phyloP scores from a whole-genome alignment of 306 rosid genomes.

The barrel medic (Medicago truncatula) region MtrunA17r5.0-ANR NC_053042.1:33767001-33767500 shows the following conservation, averaged over 20 bases:
- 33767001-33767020: too few species aligned
- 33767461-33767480: slow-evolving; percentile 57
- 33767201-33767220: slow-evolving; percentile 61
- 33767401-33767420: slow-evolving; percentile 68
- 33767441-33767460: slow-evolving; percentile 94
- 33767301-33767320: slow-evolving; percentile 92
- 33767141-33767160: slow-evolving; percentile 96
- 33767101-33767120: too few species aligned
- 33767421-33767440: slow-evolving; percentile 81
- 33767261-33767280: not conserved
- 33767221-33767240: slow-evolving; percentile 9
- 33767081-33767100: too few species aligned
- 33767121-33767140: slow-evolving; percentile 75
- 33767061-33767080: too few species aligned
- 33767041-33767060: too few species aligned
- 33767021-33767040: too few species aligned
- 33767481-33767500: slow-evolving; percentile 66
- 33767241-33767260: not conserved
- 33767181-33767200: slow-evolving; percentile 98
- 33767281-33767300: slow-evolving; percentile 46
- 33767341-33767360: slow-evolving; percentile 76
- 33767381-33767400: slow-evolving; percentile 95
- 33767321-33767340: slow-evolving; percentile 74
- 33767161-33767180: slow-evolving; percentile 85
- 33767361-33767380: slow-evolving; percentile 93